Base-by-base conservation (phyloP, 1,284 basidiomycete species). In the Boletus smithii region DNA sequence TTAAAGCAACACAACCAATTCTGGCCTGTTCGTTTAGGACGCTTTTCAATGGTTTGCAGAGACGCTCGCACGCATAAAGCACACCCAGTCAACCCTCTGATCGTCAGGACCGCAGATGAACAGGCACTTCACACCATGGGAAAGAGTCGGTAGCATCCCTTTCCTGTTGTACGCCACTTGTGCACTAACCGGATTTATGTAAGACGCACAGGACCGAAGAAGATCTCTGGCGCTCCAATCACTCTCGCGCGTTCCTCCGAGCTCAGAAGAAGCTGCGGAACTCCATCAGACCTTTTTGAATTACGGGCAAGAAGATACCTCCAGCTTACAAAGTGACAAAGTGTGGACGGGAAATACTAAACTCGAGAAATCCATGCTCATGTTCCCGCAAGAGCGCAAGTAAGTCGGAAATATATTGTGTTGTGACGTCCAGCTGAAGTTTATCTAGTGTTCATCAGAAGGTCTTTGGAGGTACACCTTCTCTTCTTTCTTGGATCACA, bases 351-450 rank as follows among this genome's bases (percentile, higher is more conserved):
- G 75, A 0, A 77, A 85, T 48, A 85, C 84, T 0, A 68, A 69
- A 40, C 61, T 83, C 11, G 82, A 85, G 62, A 83, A 81, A 56
- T 79, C 76, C n/a, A 75, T 84, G 73, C 69, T 90, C 43, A 91
- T 91, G 86, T 90, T 90, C 62, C 88, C 89, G 0, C 88, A 91
- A 69, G 87, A 90, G 62, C 75, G 88, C 59, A 91, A 92, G 83
- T 85, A 51, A 62, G 80, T 68, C 2, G 24, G 11, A 29, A 26
- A 42, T 43, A 6, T 14, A 32, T 22, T 20, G n/a, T 26, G 18
- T 18, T 16, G 26, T n/a, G 16, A 36, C 24, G 4, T 31, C 6
- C 8, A 26, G 30, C 40, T 50, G 32, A 39, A 27, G 42, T 35
- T 27, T 11, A 43, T 3, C 27, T 47, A 86, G 84, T 60, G 75